Conservation (phyloP, 345 rosid species). For the Hypericum perforatum region DNA sequence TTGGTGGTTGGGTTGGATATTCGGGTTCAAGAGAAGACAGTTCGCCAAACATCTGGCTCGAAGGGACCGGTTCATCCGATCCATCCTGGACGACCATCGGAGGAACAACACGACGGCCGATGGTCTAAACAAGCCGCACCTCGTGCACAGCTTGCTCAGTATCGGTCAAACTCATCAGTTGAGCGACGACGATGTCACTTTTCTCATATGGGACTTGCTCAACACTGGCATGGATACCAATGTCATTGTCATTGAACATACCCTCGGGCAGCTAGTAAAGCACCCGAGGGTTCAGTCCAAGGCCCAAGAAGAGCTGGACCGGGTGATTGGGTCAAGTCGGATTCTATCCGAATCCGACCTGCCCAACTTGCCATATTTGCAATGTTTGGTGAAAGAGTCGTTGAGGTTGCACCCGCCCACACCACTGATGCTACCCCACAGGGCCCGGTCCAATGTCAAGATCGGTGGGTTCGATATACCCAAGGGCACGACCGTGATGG, state of each 20-base stretch:
- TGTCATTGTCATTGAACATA: slow-evolving; percentile 73
- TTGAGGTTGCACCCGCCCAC: slow-evolving; percentile 84
- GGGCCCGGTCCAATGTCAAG: slow-evolving; percentile 54
- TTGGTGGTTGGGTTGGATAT: no score
- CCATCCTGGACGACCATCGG: no score
- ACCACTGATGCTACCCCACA: slow-evolving; percentile 89
- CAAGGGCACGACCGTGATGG: slow-evolving; percentile 66
- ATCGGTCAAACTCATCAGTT: no score
- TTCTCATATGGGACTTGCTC: slow-evolving; percentile 65
- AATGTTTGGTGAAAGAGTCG: slow-evolving; percentile 64
- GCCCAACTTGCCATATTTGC: slow-evolving; percentile 63
- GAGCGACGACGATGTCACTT: no score
- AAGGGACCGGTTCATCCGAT: no score
- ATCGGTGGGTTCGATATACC: slow-evolving; percentile 85
- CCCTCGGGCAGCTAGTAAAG: slow-evolving; percentile 70
- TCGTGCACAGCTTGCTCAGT: no score
- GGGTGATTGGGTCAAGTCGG: slow-evolving; percentile 56
- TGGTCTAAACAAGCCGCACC: no score
- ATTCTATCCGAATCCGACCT: slow-evolving; percentile 60
- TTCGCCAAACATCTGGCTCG: no score
- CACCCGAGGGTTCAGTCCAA: slow-evolving; percentile 75
- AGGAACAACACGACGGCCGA: no score
- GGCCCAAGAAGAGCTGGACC: slow-evolving; percentile 79
- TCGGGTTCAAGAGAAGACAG: no score
- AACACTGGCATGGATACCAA: slow-evolving; percentile 95